These are phyloP conservation scores for Calonectria multiphialidica DNA, from an alignment of 2,329 filamentous ascomycete genomes.

Conservation along the genomic window DNA sequence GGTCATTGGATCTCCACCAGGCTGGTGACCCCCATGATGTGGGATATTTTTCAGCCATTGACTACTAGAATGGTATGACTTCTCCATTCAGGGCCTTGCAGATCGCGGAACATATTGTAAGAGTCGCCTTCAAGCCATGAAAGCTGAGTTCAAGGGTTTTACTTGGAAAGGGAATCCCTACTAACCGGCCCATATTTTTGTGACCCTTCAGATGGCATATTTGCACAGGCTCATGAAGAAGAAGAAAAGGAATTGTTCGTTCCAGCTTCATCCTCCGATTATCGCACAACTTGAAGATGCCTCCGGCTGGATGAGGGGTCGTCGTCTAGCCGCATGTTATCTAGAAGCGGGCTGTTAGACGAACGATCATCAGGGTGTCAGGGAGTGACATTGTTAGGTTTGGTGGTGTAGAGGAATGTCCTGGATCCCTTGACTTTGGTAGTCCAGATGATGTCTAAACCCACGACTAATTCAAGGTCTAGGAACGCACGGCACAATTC, in stretches of 20 bases:
- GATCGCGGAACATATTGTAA: background rate
- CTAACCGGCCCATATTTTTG: background rate
- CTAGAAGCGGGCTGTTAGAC: constrained; percentile 21
- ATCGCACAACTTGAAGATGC: constrained; percentile 7
- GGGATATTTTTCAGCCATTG: constrained; percentile 3
- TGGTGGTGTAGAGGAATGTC: background rate
- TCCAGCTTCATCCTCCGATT: constrained; percentile 23
- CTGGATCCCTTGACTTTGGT: background rate
- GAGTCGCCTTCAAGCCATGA: background rate
- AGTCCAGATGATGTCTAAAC: background rate
- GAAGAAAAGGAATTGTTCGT: constrained; percentile 5
- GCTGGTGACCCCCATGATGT: constrained; percentile 13
- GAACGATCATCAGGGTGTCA: background rate
- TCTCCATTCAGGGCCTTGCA: constrained; percentile 1
- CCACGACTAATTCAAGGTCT: background rate
- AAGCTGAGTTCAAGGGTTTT: background rate
- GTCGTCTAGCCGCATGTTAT: background rate
- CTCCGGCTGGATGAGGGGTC: background rate
- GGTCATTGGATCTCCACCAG: background rate
- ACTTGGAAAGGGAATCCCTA: constrained; percentile 7
- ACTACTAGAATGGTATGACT: background rate
- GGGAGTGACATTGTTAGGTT: background rate
- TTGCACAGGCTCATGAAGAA: background rate
- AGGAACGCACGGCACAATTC: background rate
- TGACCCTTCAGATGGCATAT: background rate